Evolutionary conservation across 768 basidiomycete species (phyloP), one percentile per base, ranked within the genome.

Genomic region (Suillus alpinus): DNA sequence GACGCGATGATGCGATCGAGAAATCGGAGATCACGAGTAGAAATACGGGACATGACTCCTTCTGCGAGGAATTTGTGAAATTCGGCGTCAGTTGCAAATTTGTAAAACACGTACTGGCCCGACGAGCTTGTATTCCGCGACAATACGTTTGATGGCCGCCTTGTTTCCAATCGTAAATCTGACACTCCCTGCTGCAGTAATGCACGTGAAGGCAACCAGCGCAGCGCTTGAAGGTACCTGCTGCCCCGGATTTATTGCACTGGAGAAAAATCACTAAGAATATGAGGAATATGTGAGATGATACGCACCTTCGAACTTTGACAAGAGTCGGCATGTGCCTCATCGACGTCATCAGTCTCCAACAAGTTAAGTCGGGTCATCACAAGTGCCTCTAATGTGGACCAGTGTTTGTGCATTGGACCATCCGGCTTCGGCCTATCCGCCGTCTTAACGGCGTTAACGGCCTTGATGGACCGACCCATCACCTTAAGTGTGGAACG

Each of bases 121-220:
- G 68, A 43, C 68, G 67, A 18, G 63, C 64, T 58, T 72, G 71
- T 32, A 72, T 72, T 41, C 66, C 67, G 18, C 58, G 64, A 39
- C 71, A 72, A 46, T 72, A 65, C 43, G 53, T 64, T 59, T 59
- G 63, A 58, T 74, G 71, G 4, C 62, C 59, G 12, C 72, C 71
- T n/a, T 63, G 60, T 58, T 64, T 72, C 71, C 71, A 72, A 40
- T 72, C 71, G 53, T 70, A 65, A 0, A 59, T 68, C 50, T 72
- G 72, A 56, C 72, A 74, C 58, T 72, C 71, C 51, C 61, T 72
- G 60, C 69, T 65, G 57, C 71, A 72, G 43, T 72, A 74, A 51
- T 71, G 59, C 26, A 72, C 71, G 43, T 71, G 67, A 47, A 68
- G 68, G 56, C 71, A 72, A 9, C 71, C 69, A 6, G 64, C 64